Evolutionary conservation across 441 rosid species (phyloP).

Genomic region (Adansonia madagascariensis): DNA sequence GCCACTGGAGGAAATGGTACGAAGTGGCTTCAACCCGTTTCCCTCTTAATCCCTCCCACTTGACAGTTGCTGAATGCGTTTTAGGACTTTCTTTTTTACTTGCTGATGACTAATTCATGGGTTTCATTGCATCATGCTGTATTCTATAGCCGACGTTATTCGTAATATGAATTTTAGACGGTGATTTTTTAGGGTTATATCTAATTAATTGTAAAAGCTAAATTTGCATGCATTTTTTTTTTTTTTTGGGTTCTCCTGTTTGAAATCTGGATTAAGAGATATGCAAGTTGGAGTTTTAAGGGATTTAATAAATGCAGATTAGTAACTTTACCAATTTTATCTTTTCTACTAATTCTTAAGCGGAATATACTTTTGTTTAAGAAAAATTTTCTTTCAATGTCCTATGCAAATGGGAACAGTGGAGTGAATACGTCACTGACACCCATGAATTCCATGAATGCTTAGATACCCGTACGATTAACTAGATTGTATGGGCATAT

Average conservation of each 20-base stretch:
- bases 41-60: slow-evolving; percentile 24
- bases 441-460: not conserved
- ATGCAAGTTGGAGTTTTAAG: not conserved
- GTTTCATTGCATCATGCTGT: not conserved
- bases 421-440: too few species aligned
- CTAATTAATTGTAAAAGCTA: not conserved
- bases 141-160: not conserved
- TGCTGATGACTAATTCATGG: not conserved
- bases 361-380: not conserved
- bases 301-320: not conserved
- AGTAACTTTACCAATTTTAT: not conserved
- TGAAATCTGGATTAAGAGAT: not conserved
- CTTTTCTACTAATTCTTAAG: not conserved
- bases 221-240: not conserved
- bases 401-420: not conserved
- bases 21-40: slow-evolving; percentile 66
- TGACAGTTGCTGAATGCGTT: slow-evolving; percentile 7
- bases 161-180: not conserved
- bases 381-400: not conserved
- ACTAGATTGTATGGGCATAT: not conserved
- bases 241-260: too few species aligned
- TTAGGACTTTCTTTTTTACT: not conserved
- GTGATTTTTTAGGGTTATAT: not conserved
- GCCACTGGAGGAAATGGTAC: slow-evolving; percentile 73
- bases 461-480: not conserved